Conservation (phyloP, 441 rosid species). For the Hura crepitans region DNA sequence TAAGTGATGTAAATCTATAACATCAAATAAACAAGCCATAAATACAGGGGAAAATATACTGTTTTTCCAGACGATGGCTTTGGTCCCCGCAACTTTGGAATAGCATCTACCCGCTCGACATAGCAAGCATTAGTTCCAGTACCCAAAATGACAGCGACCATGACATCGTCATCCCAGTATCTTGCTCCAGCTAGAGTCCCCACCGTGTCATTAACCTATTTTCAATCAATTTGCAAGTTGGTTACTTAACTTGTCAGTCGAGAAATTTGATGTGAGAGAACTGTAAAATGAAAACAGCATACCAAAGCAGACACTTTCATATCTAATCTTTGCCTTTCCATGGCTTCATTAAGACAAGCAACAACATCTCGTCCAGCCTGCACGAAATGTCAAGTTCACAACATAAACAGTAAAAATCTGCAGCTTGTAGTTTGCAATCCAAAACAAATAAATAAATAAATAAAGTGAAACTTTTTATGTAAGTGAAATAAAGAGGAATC, state of each 20-base stretch:
- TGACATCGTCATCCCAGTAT: slow-evolving; percentile 80
- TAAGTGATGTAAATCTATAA: slow-evolving; percentile 4
- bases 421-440: slow-evolving; percentile 1
- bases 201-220: slow-evolving; percentile 76
- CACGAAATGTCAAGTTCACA: slow-evolving; percentile 6
- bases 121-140: slow-evolving; percentile 95
- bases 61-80: slow-evolving; percentile 45
- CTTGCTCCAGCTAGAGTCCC: slow-evolving; percentile 83
- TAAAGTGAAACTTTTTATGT: no score
- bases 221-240: slow-evolving; percentile 13
- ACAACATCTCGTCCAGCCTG: slow-evolving; percentile 80
- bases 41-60: slow-evolving; percentile 28
- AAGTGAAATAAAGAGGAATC: neutral
- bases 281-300: slow-evolving; percentile 23
- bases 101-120: slow-evolving; percentile 57
- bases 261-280: neutral
- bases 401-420: neutral
- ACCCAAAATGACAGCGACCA: slow-evolving; percentile 89
- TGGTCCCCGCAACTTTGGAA: slow-evolving; percentile 52
- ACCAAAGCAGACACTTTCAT: slow-evolving; percentile 86
- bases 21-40: neutral
- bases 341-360: slow-evolving; percentile 82
- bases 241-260: slow-evolving; percentile 2
- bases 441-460: no score
- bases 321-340: slow-evolving; percentile 57